Evolutionary conservation across 305 asterid species (phyloP), one percentile per base, ranked within the genome.

Genomic region (Withania somnifera): DNA sequence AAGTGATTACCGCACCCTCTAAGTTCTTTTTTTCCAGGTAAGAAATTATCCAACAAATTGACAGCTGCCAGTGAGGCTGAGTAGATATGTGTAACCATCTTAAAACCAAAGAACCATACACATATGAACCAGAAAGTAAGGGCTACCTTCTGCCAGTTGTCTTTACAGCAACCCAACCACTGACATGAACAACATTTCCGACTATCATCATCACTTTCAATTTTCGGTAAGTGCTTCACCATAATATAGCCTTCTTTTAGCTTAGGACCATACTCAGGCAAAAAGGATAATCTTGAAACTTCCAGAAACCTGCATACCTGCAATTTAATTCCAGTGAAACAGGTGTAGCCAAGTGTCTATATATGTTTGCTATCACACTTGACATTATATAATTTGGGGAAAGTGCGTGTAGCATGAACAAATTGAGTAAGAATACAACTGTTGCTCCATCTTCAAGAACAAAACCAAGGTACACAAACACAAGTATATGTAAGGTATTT

Each of bases 251-350:
- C 99, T 90, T 97, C 99, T 90, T 97, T 97, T 47, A 94, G 88
- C 93, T 95, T 97, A 83, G 98, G 97, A 77, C 98, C 99, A 84
- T 91, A 97, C 81, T 97, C 98, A 5, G 89, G 93, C 60, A 93
- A 89, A 90, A 97, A 97, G 58, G 99, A 97, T 87, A 97, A 85
- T 86, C 84, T 93, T 51, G 99, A 97, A 83, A 95, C 99, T 87
- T 95, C 99, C 93, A 97, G 87, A 83, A 97, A 97, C 87, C 85
- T 93, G 90, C 99, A 96, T 28, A 93, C 99, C 99, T 96, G 82
- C 83, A 87, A 75, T 75, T 75, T 75, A 50, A 53, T 17, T 75
- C 61, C 80, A 75, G 45, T 50, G 57, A 75, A 75, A 28, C 26
- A 51, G 80, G 42, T 75, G 24, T 51, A 28, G 30, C 60, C 42